Evolutionary conservation across 2,329 filamentous ascomycete species (phyloP).

Genomic region (Westerdykella ornata): DNA sequence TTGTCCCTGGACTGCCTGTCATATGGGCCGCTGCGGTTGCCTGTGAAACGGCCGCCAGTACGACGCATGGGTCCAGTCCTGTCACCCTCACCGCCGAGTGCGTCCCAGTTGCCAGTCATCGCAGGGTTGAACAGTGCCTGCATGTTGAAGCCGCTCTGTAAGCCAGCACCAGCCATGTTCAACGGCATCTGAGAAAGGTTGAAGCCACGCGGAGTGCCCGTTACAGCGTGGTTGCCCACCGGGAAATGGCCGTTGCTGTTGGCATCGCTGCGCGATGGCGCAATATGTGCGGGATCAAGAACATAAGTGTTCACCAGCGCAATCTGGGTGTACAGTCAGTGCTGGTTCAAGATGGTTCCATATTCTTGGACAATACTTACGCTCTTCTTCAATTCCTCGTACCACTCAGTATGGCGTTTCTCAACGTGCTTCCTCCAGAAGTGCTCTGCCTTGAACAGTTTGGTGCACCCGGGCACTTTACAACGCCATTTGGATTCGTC

Average conservation of each 20-base stretch:
- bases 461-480: constrained; percentile 91
- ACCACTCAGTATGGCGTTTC: constrained; percentile 88
- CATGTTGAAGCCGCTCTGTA: constrained; percentile 33
- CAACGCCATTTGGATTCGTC: constrained; percentile 96
- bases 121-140: constrained; percentile 46
- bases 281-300: constrained; percentile 88
- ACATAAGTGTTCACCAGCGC: constrained; percentile 91
- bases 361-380: constrained; percentile 50
- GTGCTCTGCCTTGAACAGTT: constrained; percentile 92
- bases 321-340: constrained; percentile 49
- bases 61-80: constrained; percentile 41
- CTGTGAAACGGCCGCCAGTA: constrained; percentile 31
- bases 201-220: constrained; percentile 87
- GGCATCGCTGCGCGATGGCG: constrained; percentile 83
- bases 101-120: constrained; percentile 53
- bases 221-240: constrained; percentile 62
- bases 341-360: background rate
- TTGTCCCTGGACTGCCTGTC: constrained; percentile 36
- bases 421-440: constrained; percentile 99
- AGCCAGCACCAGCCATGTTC: constrained; percentile 50
- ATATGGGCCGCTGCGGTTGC: constrained; percentile 36
- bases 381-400: constrained; percentile 71
- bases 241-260: constrained; percentile 96
- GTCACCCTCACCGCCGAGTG: constrained; percentile 30
- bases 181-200: constrained; percentile 68